Evolutionary conservation across 148 eudicot genomes (phyloP).

Genomic region (Rhododendron molle): DNA sequence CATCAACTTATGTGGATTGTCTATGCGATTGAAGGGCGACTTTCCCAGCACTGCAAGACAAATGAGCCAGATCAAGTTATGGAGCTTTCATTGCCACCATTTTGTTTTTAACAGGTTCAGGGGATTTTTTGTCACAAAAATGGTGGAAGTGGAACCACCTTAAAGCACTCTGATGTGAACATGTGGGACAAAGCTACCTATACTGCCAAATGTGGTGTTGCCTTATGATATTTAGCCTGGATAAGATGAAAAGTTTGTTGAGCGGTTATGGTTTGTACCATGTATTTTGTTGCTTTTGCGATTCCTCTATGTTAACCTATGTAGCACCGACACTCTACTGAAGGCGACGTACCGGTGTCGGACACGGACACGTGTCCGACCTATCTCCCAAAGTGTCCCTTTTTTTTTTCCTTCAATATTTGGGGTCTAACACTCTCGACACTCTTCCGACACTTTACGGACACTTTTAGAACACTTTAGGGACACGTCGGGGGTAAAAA

Average conservation of each 20-base stretch:
- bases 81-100: background rate
- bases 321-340: no score
- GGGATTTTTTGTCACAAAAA: background rate
- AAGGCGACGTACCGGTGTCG: no score
- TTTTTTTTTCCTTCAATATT: no score
- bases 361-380: no score
- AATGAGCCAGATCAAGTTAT: background rate
- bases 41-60: background rate
- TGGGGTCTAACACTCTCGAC: no score
- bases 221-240: background rate
- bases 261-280: background rate
- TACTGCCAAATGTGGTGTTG: background rate
- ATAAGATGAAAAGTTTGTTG: background rate
- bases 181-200: background rate
- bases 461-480: no score
- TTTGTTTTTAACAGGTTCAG: background rate
- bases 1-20: background rate
- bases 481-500: no score
- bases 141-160: background rate
- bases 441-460: no score
- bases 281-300: background rate
- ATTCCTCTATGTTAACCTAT: background rate
- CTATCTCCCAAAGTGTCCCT: no score
- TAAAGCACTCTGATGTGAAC: background rate
- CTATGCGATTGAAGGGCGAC: background rate